Evolutionary conservation across 2,329 filamentous ascomycete species (phyloP).

Genomic region (Pseudopithomyces maydicus): DNA sequence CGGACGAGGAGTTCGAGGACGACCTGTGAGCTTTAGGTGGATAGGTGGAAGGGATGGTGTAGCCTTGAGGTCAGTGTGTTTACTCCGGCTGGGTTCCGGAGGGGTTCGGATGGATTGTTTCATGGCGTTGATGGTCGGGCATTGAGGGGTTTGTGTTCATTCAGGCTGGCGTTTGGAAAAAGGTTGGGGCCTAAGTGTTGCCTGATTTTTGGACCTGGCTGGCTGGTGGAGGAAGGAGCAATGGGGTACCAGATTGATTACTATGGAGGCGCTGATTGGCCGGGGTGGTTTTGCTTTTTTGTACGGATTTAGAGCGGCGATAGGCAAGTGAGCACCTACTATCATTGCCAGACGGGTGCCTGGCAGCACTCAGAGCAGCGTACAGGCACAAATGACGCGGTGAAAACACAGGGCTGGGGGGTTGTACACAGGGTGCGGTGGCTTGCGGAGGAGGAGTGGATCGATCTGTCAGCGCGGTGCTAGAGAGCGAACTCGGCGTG

Average conservation of each 20-base stretch:
- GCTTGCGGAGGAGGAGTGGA: too few species aligned
- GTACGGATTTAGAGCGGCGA: background rate
- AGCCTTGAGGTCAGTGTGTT: background rate
- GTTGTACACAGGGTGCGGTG: too few species aligned
- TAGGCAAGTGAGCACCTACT: background rate
- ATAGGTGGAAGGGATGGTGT: background rate
- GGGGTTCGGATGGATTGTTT: background rate
- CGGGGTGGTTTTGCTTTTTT: constrained; percentile 16
- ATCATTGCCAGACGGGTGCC: background rate
- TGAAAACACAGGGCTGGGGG: too few species aligned
- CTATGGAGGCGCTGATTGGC: constrained; percentile 17
- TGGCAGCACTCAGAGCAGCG: background rate
- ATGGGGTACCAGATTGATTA: constrained; percentile 13
- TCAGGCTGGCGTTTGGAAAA: background rate
- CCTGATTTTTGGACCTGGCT: background rate
- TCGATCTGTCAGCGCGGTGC: constrained; percentile 5
- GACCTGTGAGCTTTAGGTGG: constrained; percentile 23
- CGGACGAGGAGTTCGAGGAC: constrained; percentile 40
- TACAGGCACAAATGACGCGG: background rate
- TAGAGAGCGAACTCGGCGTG: background rate
- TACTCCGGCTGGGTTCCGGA: background rate
- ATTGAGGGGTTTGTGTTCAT: background rate
- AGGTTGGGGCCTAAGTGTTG: background rate
- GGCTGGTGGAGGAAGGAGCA: background rate
- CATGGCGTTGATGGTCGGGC: too few species aligned